Evolutionary conservation across 2,329 filamentous ascomycete genomes (phyloP).

Genomic region (Neopestalotiopsis clavispora): DNA sequence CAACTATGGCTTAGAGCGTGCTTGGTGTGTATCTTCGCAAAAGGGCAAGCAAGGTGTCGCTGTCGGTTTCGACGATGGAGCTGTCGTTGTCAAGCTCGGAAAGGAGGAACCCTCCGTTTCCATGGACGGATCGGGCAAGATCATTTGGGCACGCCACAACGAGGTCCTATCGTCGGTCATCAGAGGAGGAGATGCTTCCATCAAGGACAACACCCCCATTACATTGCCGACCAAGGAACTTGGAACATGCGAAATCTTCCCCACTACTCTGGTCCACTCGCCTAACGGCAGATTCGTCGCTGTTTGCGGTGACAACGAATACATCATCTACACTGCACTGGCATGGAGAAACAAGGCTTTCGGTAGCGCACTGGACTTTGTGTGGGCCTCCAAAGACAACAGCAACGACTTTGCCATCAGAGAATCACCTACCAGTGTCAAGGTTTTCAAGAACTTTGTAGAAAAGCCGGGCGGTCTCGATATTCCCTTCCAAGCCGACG

Average conservation of each 20-base stretch:
- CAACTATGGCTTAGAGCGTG: conserved; percentile 93
- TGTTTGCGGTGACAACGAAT: conserved; percentile 92
- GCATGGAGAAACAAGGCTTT: conserved; percentile 98
- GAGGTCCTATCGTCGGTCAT: conserved; percentile 95
- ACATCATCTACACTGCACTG: conserved; percentile 97
- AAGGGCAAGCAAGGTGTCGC: conserved; percentile 93
- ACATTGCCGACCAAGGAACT: conserved; percentile 90
- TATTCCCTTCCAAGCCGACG: conserved; percentile 93
- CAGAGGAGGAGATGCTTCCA: conserved; percentile 79
- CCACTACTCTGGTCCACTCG: conserved; percentile 92
- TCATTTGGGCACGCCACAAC: conserved; percentile 94
- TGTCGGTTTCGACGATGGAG: conserved; percentile 96
- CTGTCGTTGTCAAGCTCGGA: conserved; percentile 96
- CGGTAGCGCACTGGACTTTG: conserved; percentile 92
- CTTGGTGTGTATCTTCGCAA: conserved; percentile 97
- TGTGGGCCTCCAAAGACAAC: conserved; percentile 96
- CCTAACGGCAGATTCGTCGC: conserved; percentile 87
- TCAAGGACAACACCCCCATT: conserved; percentile 91
- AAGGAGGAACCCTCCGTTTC: conserved; percentile 96
- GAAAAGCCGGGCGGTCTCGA: conserved; percentile 89
- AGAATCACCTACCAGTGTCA: conserved; percentile 91
- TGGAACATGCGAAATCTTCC: conserved; percentile 95
- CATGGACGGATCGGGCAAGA: conserved; percentile 94
- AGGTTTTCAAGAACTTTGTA: conserved; percentile 97
- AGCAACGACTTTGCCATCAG: conserved; percentile 98